Evolutionary conservation across 805 yeast genomes (phyloP), one percentile per base, ranked within the genome.

Genomic region (Huiozyma naganishii): DNA sequence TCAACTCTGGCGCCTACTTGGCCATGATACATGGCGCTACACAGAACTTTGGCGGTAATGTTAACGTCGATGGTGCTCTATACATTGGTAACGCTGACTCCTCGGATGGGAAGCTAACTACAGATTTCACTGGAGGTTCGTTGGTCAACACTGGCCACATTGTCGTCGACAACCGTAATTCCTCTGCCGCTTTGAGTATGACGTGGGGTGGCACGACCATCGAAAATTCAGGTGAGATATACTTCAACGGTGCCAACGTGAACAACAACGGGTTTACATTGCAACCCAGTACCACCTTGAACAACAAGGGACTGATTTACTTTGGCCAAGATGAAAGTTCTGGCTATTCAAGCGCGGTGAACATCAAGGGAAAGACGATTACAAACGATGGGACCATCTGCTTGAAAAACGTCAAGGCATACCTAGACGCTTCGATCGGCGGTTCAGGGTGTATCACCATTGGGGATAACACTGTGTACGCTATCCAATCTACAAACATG

Each of bases 371-470:
- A 6, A 17, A 17, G 1, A 13, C 44, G 4, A 43, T 47, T 35
- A 44, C 43, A 7, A 49, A 49, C 32, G 35, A 39, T 36, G 52
- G 52, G 35, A 49, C 50, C 10, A 40, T 49, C 12, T 49, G 52
- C 39, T 33, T 47, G 38, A 41, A 37, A 11, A 45, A 43, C 29
- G 43, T 37, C 4, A 39, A 36, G 7, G 44, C 29, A 23, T 28
- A 34, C 17, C 44, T 47, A 27, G 36, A 30, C 13, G 29, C 49
- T 27, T 36, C 35, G 8, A 37, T 49, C 12, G n/a, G 12, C 8
- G 52, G 52, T 37, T 36, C 39, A 12, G 52, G 52, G 38, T 49
- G 52, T 47, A 43, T 49, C 29, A 35, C 33, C 35, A 35, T 49
- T 27, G 52, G 52, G 23, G 47, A 33, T 6, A 42, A 45, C 32